Conservation (phyloP, 139 green algal genomes). For the Coelastrella sp. region DNA sequence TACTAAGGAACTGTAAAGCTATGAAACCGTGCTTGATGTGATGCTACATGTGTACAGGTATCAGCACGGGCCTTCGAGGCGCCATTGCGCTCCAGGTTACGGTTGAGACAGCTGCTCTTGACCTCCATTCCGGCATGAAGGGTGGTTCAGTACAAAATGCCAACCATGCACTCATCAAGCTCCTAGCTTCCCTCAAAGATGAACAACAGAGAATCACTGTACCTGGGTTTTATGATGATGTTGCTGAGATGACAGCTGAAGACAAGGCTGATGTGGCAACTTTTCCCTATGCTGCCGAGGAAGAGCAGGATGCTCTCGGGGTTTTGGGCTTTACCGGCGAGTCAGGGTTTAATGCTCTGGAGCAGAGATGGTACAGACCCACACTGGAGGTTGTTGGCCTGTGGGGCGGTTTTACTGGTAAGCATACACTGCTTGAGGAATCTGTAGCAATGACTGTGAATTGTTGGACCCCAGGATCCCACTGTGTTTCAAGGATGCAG, state of each 20-base stretch:
- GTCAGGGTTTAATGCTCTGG: constrained; percentile 68
- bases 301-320: constrained; percentile 64
- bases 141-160: constrained; percentile 77
- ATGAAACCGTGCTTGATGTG: no score
- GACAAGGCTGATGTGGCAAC: constrained; percentile 68
- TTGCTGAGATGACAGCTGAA: constrained; percentile 50
- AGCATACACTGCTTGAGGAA: background rate
- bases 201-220: constrained; percentile 54
- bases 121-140: constrained; percentile 76
- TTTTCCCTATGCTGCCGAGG: constrained; percentile 62
- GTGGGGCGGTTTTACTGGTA: constrained; percentile 61
- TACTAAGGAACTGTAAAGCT: no score
- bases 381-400: constrained; percentile 81
- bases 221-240: constrained; percentile 77
- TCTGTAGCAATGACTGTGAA: no score
- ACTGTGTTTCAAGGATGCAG: no score
- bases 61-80: background rate
- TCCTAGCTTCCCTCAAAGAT: constrained; percentile 65
- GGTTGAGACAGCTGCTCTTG: constrained; percentile 60
- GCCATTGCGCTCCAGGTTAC: constrained; percentile 36
- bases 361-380: constrained; percentile 71
- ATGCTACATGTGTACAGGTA: no score
- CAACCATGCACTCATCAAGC: constrained; percentile 61
- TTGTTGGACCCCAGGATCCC: no score
- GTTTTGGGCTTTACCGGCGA: constrained; percentile 65